Evolutionary conservation across 176 grass and related monocot species (phyloP).

Genomic region (Triticum turgidum): DNA sequence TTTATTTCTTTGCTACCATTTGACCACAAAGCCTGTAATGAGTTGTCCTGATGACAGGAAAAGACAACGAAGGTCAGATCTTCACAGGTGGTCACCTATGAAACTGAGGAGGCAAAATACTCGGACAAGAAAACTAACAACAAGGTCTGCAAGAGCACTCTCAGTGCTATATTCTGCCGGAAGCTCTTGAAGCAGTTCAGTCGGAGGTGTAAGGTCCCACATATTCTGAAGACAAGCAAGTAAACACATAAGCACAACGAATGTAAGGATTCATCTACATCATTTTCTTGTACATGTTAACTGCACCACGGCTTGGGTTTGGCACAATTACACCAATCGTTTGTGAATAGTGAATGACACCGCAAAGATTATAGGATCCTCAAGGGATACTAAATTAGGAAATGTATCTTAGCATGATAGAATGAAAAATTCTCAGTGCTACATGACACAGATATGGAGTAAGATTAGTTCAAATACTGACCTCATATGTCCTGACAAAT

Average conservation of each 20-base stretch:
- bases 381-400: background rate
- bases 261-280: background rate
- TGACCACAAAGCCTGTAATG: conserved; percentile 62
- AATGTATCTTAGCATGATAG: conserved; percentile 3
- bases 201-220: conserved; percentile 51
- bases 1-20: conserved; percentile 40
- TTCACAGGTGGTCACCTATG: background rate
- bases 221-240: conserved; percentile 37
- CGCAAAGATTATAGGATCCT: background rate
- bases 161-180: conserved; percentile 55
- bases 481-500: conserved; percentile 24
- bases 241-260: background rate
- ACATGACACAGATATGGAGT: background rate
- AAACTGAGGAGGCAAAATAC: conserved; percentile 9
- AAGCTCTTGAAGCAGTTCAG: conserved; percentile 52
- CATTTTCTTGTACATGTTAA: background rate
- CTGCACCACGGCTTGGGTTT: background rate
- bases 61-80: conserved; percentile 12
- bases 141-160: conserved; percentile 49
- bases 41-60: conserved; percentile 38
- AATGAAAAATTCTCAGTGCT: background rate
- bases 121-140: conserved; percentile 45
- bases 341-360: background rate
- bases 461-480: background rate
- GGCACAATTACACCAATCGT: background rate